These are phyloP conservation scores for Microbotryum violaceum DNA, from an alignment of 1,284 basidiomycete species.

Conservation along the genomic window DNA sequence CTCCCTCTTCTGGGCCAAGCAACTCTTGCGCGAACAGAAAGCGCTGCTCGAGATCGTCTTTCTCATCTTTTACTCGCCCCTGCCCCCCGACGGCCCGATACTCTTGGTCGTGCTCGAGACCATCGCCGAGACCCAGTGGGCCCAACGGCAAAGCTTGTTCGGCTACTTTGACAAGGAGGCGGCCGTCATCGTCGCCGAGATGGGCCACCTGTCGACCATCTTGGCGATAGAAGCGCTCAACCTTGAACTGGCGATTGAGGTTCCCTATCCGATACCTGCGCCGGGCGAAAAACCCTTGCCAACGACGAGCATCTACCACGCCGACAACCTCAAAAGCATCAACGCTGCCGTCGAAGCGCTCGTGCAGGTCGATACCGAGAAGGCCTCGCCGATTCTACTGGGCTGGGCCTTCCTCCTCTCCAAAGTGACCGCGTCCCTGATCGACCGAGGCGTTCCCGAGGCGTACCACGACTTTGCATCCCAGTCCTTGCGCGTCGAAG, in stretches of 20 bases:
- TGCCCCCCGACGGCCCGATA: conserved; percentile 55
- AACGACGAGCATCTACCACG: conserved; percentile 43
- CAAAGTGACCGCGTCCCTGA: conserved; percentile 37
- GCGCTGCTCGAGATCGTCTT: conserved; percentile 73
- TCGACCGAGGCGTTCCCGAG: conserved; percentile 31
- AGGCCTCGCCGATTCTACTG: conserved; percentile 61
- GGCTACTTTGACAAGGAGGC: conserved; percentile 62
- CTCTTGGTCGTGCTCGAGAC: conserved; percentile 57
- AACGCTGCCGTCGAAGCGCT: conserved; percentile 55
- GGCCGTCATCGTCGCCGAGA: conserved; percentile 56
- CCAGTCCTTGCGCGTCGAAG: conserved; percentile 25
- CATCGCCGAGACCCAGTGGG: conserved; percentile 60
- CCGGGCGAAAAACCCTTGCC: conserved; percentile 48
- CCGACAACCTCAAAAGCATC: conserved; percentile 39
- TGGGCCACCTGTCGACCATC: conserved; percentile 64
- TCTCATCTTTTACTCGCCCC: conserved; percentile 65
- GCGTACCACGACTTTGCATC: conserved; percentile 30
- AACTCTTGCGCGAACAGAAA: conserved; percentile 68
- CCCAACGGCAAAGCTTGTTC: conserved; percentile 57
- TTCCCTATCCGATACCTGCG: conserved; percentile 50
- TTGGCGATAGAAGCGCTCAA: conserved; percentile 71
- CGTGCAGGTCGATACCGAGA: conserved; percentile 49
- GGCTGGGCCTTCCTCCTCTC: conserved; percentile 68
- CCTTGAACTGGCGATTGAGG: conserved; percentile 57
- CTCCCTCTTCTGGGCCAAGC: conserved; percentile 67